A percentile compares a stretch with the other conserved stretches of the same genome.
These are phyloP conservation scores for Schizosaccharomyces lindneri DNA, from an alignment of 805 yeast species.

Conservation along the genomic window DNA sequence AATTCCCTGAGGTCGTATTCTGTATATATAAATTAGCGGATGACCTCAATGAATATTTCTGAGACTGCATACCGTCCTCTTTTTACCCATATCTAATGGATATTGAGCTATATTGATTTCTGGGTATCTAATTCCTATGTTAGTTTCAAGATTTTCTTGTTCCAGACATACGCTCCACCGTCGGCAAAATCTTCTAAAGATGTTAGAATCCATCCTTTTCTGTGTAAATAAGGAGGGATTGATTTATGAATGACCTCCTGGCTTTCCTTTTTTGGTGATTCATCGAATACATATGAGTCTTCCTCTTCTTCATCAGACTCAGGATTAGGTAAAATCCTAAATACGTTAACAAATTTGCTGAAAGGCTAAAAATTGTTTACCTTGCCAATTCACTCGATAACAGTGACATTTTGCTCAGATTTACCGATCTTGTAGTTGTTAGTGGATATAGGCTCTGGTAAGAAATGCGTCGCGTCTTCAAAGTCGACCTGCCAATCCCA, in stretches of 20 bases:
- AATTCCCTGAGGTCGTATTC: slow-evolving; percentile 5
- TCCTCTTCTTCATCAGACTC: slow-evolving; percentile 1
- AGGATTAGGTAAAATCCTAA: not conserved
- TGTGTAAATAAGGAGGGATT: slow-evolving; percentile 11
- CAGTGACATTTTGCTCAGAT: not conserved
- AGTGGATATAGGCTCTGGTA: no score
- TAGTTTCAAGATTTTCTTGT: not conserved
- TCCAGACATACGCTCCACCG: slow-evolving; percentile 12
- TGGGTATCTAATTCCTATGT: slow-evolving; percentile 8
- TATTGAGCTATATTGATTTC: slow-evolving; percentile 15
- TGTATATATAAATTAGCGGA: not conserved
- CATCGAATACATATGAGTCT: not conserved
- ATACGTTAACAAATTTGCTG: not conserved
- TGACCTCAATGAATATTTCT: not conserved
- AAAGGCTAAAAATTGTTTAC: not conserved
- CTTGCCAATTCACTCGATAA: not conserved
- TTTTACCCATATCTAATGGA: slow-evolving; percentile 13
- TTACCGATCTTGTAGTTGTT: no score
- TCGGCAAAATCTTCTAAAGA: slow-evolving; percentile 12
- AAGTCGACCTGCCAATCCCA: no score
- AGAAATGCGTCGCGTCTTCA: no score
- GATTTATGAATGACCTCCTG: not conserved
- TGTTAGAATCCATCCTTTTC: slow-evolving; percentile 12
- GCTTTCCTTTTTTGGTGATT: not conserved
- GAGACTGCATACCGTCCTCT: not conserved